phyloP scores from a whole-genome alignment of 257 asterid genomes.

The Solanum ossicruentum region DNA sequence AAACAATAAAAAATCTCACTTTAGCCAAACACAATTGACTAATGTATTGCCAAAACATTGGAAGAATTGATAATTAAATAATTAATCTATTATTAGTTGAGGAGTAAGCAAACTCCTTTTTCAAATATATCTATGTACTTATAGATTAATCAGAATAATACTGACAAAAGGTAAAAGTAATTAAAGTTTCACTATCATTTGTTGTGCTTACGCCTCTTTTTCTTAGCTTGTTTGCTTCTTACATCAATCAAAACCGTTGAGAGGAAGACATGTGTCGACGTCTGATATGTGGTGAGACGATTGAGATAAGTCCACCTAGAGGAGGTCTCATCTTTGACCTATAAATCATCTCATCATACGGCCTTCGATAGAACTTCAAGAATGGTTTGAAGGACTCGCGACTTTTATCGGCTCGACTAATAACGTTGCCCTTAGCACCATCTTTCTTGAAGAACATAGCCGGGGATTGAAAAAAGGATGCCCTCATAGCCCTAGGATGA shows the following conservation, averaged over 20 bases:
- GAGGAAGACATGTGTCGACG: conserved; percentile 70
- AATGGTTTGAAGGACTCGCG: conserved; percentile 52
- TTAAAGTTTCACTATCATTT: background rate
- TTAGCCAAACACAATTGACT: conserved; percentile 2
- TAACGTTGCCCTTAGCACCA: conserved; percentile 2
- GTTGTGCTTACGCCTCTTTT: background rate
- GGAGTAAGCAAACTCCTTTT: conserved; percentile 5
- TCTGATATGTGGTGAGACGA: conserved; percentile 57
- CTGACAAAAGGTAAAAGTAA: background rate
- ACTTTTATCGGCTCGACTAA: conserved; percentile 25
- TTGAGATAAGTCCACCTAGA: conserved; percentile 72
- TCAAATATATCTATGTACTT: conserved; percentile 3
- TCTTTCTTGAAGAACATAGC: conserved; percentile 65
- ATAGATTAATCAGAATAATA: background rate
- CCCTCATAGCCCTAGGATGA: conserved; percentile 62
- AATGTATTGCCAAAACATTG: background rate
- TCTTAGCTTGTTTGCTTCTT: background rate
- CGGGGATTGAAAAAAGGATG: conserved; percentile 79
- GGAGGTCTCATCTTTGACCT: conserved; percentile 91
- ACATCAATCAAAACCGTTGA: conserved; percentile 54
- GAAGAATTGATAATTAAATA: background rate
- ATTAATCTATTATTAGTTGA: conserved; percentile 18
- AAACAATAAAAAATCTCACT: background rate
- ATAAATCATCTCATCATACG: conserved; percentile 86
- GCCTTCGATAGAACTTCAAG: conserved; percentile 62